These are phyloP conservation scores for Petunia hybrid DNA, from an alignment of 305 asterid genomes.

Conservation along the genomic window DNA sequence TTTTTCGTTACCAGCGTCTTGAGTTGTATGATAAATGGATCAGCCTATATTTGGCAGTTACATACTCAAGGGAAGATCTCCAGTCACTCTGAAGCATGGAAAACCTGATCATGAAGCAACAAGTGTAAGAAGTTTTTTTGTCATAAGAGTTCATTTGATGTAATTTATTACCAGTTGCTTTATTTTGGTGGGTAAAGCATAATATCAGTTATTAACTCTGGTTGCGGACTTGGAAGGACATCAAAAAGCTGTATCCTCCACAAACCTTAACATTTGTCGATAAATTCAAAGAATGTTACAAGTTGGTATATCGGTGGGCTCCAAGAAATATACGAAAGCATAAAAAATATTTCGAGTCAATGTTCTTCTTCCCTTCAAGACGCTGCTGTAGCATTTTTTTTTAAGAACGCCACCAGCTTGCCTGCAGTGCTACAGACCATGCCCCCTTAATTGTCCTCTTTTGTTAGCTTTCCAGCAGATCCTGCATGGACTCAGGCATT, in stretches of 20 bases:
- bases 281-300: neutral
- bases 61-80: constrained; percentile 84
- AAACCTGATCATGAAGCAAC: constrained; percentile 92
- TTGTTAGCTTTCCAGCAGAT: constrained; percentile 27
- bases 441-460: constrained; percentile 20
- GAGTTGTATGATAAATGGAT: constrained; percentile 2
- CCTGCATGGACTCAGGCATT: neutral
- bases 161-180: constrained; percentile 12
- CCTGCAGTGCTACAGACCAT: constrained; percentile 1
- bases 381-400: constrained; percentile 10
- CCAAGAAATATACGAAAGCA: constrained; percentile 18
- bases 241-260: constrained; percentile 15
- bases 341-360: neutral
- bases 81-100: constrained; percentile 95
- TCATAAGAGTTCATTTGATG: constrained; percentile 13
- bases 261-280: neutral
- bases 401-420: constrained; percentile 1
- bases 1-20: neutral
- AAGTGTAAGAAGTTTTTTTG: constrained; percentile 55
- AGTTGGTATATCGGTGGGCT: constrained; percentile 8
- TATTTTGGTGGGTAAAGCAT: neutral
- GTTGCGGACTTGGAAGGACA: constrained; percentile 9
- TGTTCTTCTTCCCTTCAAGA: constrained; percentile 9
- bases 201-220: neutral
- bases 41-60: constrained; percentile 58